These are phyloP conservation scores for Ilyonectria destructans DNA, from an alignment of 2,329 filamentous ascomycete genomes.

Conservation along the genomic window DNA sequence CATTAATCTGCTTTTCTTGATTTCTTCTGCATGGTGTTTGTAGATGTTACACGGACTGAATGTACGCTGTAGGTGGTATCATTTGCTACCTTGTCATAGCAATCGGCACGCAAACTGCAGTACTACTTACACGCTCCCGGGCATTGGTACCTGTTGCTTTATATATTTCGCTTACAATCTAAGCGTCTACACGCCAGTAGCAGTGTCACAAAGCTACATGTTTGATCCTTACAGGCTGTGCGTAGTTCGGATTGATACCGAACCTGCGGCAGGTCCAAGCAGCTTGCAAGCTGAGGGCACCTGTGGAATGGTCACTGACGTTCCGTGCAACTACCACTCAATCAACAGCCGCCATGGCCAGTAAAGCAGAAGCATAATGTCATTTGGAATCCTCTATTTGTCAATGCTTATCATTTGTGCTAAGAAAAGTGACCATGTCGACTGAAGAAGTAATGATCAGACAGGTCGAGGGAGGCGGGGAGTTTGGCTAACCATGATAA, in stretches of 20 bases:
- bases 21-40: not conserved
- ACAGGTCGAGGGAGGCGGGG: constrained; percentile 10
- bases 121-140: no score
- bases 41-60: not conserved
- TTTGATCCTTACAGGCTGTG: no score
- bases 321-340: not conserved
- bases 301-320: not conserved
- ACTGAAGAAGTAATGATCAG: constrained; percentile 21
- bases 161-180: no score
- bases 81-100: no score
- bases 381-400: not conserved
- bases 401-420: constrained; percentile 1
- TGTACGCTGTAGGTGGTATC: no score
- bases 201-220: no score
- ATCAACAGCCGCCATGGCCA: not conserved
- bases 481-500: not conserved
- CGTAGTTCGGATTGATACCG: no score
- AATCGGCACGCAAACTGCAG: no score
- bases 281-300: not conserved
- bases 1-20: constrained; percentile 18
- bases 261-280: not conserved
- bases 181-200: no score
- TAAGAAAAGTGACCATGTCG: not conserved
- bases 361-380: not conserved
- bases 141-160: no score